A percentile compares a stretch with the other conserved stretches of the same genome.
These are phyloP conservation scores for Leccinum ochraceum DNA, from an alignment of 768 basidiomycete genomes.

Conservation along the genomic window DNA sequence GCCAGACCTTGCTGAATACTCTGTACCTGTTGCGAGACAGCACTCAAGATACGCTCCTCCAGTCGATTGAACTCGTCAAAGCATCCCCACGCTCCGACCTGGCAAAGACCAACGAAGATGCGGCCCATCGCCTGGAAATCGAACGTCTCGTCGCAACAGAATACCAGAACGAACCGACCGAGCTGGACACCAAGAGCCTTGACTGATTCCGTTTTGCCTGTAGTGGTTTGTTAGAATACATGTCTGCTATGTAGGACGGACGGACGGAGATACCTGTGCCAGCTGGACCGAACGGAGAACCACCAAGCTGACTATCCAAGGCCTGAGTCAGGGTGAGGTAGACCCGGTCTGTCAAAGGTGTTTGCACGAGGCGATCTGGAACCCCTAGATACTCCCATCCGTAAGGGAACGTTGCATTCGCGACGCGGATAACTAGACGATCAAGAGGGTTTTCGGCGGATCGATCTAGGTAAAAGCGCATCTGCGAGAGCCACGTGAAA, in stretches of 20 bases:
- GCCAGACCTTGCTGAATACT: slow-evolving; percentile 96
- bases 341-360: slow-evolving; percentile 94
- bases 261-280: slow-evolving; percentile 71
- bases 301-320: slow-evolving; percentile 91
- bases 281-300: slow-evolving; percentile 97
- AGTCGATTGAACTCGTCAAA: slow-evolving; percentile 98
- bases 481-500: slow-evolving; percentile 96
- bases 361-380: slow-evolving; percentile 95
- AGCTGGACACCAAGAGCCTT: slow-evolving; percentile 98
- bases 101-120: slow-evolving; percentile 97
- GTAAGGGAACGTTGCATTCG: slow-evolving; percentile 92
- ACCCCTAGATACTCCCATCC: slow-evolving; percentile 99
- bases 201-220: slow-evolving; percentile 98
- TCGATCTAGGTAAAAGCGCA: slow-evolving; percentile 94
- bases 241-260: not conserved
- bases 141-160: slow-evolving; percentile 99
- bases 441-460: slow-evolving; percentile 74
- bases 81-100: slow-evolving; percentile 99
- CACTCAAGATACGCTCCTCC: slow-evolving; percentile 96
- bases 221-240: slow-evolving; percentile 7
- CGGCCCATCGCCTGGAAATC: slow-evolving; percentile 99
- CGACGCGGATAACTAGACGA: slow-evolving; percentile 76
- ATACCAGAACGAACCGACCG: slow-evolving; percentile 99
- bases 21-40: slow-evolving; percentile 98
- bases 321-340: slow-evolving; percentile 97